Evolutionary conservation across 2,329 filamentous ascomycete species (phyloP), one percentile per base, ranked within the genome.

Genomic region (Talaromyces atroroseus): DNA sequence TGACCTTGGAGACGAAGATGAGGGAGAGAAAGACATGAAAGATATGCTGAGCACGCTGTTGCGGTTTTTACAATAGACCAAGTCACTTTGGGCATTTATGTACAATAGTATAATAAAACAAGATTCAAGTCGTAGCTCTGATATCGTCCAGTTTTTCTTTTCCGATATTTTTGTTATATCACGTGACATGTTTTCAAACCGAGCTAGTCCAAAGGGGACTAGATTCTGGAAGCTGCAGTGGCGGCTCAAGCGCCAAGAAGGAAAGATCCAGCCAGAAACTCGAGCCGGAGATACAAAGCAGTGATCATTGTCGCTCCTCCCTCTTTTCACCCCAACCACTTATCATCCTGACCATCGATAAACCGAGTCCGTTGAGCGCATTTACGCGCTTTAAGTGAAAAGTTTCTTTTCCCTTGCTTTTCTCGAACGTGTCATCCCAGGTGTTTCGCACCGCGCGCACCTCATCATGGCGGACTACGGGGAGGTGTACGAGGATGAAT

Each of bases 401-500:
- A 53, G 51, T 58, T 49, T 38, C n/a, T n/a, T n/a, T 46, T n/a
- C 20, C 29, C 34, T 55, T 42, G 2, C 47, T 10, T 29, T 42
- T 49, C 23, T 51, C 48, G 20, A 24, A 11, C 52, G 45, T 42
- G 32, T 54, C 40, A 14, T 10, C 18, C 10, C 40, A 44, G 40
- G 50, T 38, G 32, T 46, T 45, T 49, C 49, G 36, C 20, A 32
- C 42, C 21, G 42, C 54, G 38, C 54, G 40, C 29, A 36, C 34
- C 36, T 57, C 65, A 74, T 58, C 57, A 83, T 83, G 80, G 80
- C 79, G 54, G 77, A 80, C 59, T 80, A 80, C 66, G 80, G 83
- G 56, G 79, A 82, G 52, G 82, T 85, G 61, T 89, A 90, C 69
- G 86, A 87, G 59, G 83, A 85, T 63, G 82, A 82, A 61, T 83